Evolutionary conservation across 805 yeast genomes (phyloP).

Genomic region (Lipomyces lipofer): DNA sequence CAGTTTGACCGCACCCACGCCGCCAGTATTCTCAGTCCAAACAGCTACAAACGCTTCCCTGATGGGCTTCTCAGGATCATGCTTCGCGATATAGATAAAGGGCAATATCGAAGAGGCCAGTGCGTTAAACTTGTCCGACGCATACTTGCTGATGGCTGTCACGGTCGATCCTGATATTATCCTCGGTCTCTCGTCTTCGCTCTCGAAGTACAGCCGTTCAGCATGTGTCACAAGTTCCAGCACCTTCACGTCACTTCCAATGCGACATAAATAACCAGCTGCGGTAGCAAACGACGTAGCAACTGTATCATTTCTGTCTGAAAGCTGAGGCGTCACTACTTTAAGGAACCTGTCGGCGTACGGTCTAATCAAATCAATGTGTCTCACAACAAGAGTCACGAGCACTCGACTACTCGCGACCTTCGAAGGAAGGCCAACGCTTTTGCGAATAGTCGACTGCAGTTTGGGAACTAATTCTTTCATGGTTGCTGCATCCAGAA

Average conservation of each 20-base stretch:
- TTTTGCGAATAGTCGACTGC: constrained; percentile 57
- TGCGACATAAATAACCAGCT: constrained; percentile 72
- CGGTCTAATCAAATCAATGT: constrained; percentile 47
- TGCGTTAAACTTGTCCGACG: constrained; percentile 64
- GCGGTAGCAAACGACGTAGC: constrained; percentile 75
- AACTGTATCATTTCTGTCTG: constrained; percentile 71
- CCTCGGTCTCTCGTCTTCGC: constrained; percentile 48
- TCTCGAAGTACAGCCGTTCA: constrained; percentile 58
- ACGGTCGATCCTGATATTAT: constrained; percentile 40
- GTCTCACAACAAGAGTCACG: constrained; percentile 61
- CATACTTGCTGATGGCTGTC: constrained; percentile 65
- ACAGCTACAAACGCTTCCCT: constrained; percentile 54
- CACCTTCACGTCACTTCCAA: constrained; percentile 55
- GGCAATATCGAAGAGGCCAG: constrained; percentile 72
- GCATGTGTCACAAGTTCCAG: constrained; percentile 56
- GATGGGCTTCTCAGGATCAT: constrained; percentile 56
- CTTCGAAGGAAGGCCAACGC: constrained; percentile 90
- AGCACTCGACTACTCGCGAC: constrained; percentile 78
- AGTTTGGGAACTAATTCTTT: constrained; percentile 52
- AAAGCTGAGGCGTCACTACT: constrained; percentile 57
- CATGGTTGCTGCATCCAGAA: constrained; percentile 54
- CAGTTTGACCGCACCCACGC: constrained; percentile 64
- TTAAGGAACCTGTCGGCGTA: constrained; percentile 65
- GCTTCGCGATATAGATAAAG: constrained; percentile 71
- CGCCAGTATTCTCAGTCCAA: constrained; percentile 83